Evolutionary conservation across 306 rosid genomes (phyloP).

Genomic region (Trifolium repens): DNA sequence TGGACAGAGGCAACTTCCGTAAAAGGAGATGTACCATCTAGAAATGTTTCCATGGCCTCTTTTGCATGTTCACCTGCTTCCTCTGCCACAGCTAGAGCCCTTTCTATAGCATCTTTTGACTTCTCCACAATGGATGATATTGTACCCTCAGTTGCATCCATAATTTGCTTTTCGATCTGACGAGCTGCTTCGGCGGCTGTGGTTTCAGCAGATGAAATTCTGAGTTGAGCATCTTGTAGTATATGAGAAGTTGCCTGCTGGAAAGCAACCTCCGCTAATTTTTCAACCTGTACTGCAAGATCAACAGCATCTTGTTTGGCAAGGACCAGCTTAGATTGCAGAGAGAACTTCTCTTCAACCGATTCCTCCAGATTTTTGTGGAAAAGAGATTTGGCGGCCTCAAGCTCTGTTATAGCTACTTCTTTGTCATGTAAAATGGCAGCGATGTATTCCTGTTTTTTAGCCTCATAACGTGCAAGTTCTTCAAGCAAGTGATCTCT

Average conservation of each 20-base stretch:
- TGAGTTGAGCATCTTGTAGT: conserved; percentile 71
- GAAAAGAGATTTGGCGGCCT: conserved; percentile 64
- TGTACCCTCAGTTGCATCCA: conserved; percentile 68
- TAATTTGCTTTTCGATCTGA: conserved; percentile 65
- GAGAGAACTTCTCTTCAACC: conserved; percentile 62
- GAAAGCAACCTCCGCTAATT: conserved; percentile 71
- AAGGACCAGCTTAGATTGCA: conserved; percentile 73
- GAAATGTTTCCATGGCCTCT: conserved; percentile 51
- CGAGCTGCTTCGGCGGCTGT: conserved; percentile 71
- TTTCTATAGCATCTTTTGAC: conserved; percentile 65
- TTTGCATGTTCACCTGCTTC: conserved; percentile 58
- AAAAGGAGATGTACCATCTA: conserved; percentile 52
- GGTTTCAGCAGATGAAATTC: conserved; percentile 75
- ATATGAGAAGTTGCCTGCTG: conserved; percentile 83
- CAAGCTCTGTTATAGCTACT: conserved; percentile 65
- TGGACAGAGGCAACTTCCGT: conserved; percentile 57
- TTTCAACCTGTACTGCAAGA: conserved; percentile 83
- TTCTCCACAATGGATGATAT: conserved; percentile 65
- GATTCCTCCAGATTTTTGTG: conserved; percentile 64
- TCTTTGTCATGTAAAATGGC: conserved; percentile 72
- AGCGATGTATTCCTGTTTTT: conserved; percentile 57
- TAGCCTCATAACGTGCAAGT: conserved; percentile 62
- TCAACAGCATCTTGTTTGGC: conserved; percentile 75
- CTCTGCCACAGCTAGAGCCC: conserved; percentile 66
- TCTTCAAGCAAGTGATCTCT: conserved; percentile 66